Conservation (phyloP, 2,329 filamentous ascomycete genomes). For the Bertia moriformis region DNA sequence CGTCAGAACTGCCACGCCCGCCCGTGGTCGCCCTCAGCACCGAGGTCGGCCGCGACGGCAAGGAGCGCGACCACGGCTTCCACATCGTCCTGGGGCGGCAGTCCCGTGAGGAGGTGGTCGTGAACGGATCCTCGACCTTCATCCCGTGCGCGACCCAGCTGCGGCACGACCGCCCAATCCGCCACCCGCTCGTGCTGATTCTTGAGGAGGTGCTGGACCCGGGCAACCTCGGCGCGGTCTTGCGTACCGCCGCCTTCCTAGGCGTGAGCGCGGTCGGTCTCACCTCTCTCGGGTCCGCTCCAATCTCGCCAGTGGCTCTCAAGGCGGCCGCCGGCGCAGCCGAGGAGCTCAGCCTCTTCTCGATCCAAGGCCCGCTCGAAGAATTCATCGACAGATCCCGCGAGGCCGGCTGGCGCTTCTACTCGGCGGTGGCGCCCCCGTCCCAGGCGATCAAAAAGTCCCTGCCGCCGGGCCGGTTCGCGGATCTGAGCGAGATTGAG, state of each 20-base stretch:
- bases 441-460: conserved; percentile 13
- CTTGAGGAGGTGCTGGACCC: conserved; percentile 70
- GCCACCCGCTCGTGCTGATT: conserved; percentile 58
- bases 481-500: conserved; percentile 29
- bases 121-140: conserved; percentile 57
- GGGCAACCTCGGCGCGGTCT: conserved; percentile 77
- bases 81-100: conserved; percentile 48
- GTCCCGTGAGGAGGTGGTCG: conserved; percentile 53
- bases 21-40: conserved; percentile 45
- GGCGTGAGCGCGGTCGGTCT: conserved; percentile 73
- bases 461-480: conserved; percentile 26
- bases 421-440: conserved; percentile 51
- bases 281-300: conserved; percentile 58
- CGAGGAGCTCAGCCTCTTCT: conserved; percentile 64
- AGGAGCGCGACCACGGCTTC: conserved; percentile 30
- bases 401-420: conserved; percentile 67
- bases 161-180: conserved; percentile 16
- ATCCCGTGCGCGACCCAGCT: conserved; percentile 17
- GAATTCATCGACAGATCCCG: conserved; percentile 58
- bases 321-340: conserved; percentile 82
- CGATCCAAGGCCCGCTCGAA: conserved; percentile 44
- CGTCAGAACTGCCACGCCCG: conserved; percentile 63
- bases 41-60: conserved; percentile 2
- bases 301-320: conserved; percentile 61
- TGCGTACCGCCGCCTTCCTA: conserved; percentile 81